Evolutionary conservation across 495 filamentous ascomycete genomes (phyloP).

Genomic region (Penicillium mononematosum): DNA sequence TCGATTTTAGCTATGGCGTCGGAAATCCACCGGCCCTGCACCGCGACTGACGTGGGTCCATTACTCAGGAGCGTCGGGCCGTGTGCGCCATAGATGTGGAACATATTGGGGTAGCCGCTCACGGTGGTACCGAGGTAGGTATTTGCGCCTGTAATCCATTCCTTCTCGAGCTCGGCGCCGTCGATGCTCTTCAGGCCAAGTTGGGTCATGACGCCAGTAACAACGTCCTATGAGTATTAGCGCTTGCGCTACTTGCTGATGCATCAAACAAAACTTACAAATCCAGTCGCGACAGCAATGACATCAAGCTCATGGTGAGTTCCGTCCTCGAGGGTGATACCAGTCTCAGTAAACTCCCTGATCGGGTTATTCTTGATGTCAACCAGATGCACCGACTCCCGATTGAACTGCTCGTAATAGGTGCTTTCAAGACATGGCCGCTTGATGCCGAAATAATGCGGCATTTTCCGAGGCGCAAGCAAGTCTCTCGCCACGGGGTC

Average conservation of each 20-base stretch:
- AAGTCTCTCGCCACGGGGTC: slow-evolving; percentile 50
- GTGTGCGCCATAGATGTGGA: slow-evolving; percentile 49
- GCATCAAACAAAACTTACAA: slow-evolving; percentile 15
- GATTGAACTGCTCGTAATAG: slow-evolving; percentile 61
- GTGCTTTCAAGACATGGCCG: slow-evolving; percentile 51
- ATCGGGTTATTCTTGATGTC: slow-evolving; percentile 52
- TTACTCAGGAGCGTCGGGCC: slow-evolving; percentile 52
- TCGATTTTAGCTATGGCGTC: slow-evolving; percentile 43
- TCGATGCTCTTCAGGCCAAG: slow-evolving; percentile 48
- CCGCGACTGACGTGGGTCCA: slow-evolving; percentile 49
- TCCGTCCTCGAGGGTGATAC: slow-evolving; percentile 44
- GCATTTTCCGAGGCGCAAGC: slow-evolving; percentile 51
- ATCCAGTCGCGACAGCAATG: slow-evolving; percentile 55
- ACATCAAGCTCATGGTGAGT: slow-evolving; percentile 47
- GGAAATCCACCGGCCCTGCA: slow-evolving; percentile 51
- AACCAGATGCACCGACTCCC: slow-evolving; percentile 54
- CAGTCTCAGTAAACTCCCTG: slow-evolving; percentile 39
- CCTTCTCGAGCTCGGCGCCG: slow-evolving; percentile 42
- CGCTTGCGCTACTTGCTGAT: too few species aligned
- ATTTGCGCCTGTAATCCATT: slow-evolving; percentile 46
- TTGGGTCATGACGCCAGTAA: slow-evolving; percentile 50
- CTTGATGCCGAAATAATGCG: slow-evolving; percentile 56
- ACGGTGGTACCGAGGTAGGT: slow-evolving; percentile 51
- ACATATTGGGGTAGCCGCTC: slow-evolving; percentile 53
- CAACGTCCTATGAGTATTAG: slow-evolving; percentile 28